Conservation (phyloP, 2,329 filamentous ascomycete genomes). For the Beauveria sp. region DNA sequence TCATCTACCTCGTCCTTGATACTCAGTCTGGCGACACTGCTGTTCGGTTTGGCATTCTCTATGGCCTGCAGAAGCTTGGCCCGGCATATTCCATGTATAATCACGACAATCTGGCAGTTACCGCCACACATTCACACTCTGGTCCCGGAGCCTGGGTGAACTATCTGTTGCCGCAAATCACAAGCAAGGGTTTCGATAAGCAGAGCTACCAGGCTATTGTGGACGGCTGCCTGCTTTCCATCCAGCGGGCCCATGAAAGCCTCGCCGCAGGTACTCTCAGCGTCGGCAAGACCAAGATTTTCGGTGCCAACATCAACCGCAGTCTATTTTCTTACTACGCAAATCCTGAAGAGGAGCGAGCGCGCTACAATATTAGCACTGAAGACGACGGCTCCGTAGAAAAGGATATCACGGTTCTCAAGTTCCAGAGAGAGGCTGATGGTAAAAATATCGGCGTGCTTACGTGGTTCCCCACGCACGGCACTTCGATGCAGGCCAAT, state of each 20-base stretch:
- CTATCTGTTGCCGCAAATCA: conserved; percentile 83
- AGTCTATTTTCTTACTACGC: conserved; percentile 79
- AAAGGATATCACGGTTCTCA: conserved; percentile 70
- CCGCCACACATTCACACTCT: conserved; percentile 84
- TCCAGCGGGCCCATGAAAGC: conserved; percentile 65
- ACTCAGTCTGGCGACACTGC: conserved; percentile 81
- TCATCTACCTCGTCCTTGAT: conserved; percentile 84
- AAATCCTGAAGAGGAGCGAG: conserved; percentile 68
- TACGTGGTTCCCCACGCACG: conserved; percentile 87
- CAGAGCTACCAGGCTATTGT: conserved; percentile 85
- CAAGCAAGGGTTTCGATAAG: conserved; percentile 74
- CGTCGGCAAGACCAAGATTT: conserved; percentile 52
- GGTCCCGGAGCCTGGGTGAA: conserved; percentile 89
- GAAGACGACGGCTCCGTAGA: conserved; percentile 46
- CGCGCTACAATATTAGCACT: conserved; percentile 45
- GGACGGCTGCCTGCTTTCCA: conserved; percentile 71
- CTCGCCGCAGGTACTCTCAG: conserved; percentile 53
- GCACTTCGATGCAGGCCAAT: conserved; percentile 82
- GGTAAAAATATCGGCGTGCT: conserved; percentile 70
- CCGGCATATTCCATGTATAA: conserved; percentile 62
- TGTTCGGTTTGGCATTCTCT: conserved; percentile 72
- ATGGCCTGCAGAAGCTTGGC: conserved; percentile 61
- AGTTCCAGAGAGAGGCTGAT: conserved; percentile 64
- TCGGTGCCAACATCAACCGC: conserved; percentile 72
- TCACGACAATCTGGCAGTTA: conserved; percentile 76